A percentile compares a stretch with the other conserved stretches of the same genome.
Evolutionary conservation across 345 rosid species (phyloP).

Genomic region (Populus davidiana): DNA sequence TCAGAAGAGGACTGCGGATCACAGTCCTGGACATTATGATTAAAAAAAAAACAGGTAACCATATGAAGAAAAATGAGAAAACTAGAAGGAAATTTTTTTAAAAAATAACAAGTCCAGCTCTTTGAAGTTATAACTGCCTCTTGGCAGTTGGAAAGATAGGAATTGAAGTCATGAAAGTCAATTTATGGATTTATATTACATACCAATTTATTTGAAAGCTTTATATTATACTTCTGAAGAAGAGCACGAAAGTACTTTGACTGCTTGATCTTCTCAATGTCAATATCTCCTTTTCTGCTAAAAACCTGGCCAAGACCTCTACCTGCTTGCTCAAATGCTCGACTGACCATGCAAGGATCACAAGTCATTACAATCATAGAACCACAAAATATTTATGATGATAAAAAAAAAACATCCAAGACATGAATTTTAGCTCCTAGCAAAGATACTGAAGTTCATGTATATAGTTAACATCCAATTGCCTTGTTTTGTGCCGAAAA

Average conservation of each 20-base stretch:
- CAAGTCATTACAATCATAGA: slow-evolving; percentile 12
- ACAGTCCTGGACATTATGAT: neutral
- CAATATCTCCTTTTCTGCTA: slow-evolving; percentile 43
- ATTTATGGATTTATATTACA: neutral
- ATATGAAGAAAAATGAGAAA: neutral
- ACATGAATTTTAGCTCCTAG: neutral
- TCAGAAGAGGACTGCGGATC: neutral
- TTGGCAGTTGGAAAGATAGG: neutral
- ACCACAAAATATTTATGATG: neutral
- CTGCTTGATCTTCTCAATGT: slow-evolving; percentile 61
- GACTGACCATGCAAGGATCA: slow-evolving; percentile 35
- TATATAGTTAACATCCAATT: neutral
- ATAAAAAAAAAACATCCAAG: neutral
- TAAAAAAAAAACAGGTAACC: neutral
- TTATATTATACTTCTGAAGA: slow-evolving; percentile 47
- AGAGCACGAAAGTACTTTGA: slow-evolving; percentile 56
- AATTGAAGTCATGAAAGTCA: slow-evolving; percentile 1
- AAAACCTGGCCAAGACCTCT: slow-evolving; percentile 55
- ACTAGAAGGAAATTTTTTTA: neutral
- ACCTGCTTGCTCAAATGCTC: slow-evolving; percentile 76
- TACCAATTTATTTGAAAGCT: slow-evolving; percentile 40
- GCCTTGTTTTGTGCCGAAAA: no score
- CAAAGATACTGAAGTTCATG: neutral
- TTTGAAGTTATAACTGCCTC: neutral
- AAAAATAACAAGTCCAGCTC: neutral